phyloP scores from a whole-genome alignment of 2,329 filamentous ascomycete genomes.

The Nannizzia gypsea region DNA sequence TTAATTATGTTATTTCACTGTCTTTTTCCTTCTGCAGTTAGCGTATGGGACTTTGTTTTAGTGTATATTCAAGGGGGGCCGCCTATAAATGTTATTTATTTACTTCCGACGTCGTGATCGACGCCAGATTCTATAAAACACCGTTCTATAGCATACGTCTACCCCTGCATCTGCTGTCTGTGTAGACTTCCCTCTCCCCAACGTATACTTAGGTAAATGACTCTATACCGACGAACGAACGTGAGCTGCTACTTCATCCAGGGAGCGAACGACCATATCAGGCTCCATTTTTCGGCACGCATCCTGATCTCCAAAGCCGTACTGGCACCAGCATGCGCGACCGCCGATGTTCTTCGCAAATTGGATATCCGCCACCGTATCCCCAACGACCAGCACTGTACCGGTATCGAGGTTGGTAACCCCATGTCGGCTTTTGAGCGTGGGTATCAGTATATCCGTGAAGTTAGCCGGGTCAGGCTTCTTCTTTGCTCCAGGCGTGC shows the following conservation, averaged over 20 bases:
- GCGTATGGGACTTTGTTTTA: background rate
- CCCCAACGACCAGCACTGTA: slow-evolving; percentile 8
- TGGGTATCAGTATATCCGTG: slow-evolving; percentile 7
- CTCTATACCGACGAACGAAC: background rate
- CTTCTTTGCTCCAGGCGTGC: slow-evolving; percentile 7
- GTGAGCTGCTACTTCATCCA: slow-evolving; percentile 3
- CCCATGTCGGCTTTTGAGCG: slow-evolving; percentile 4
- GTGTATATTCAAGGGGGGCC: background rate
- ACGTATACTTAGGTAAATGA: background rate
- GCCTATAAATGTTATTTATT: background rate
- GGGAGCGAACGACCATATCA: slow-evolving; percentile 8
- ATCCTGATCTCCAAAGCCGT: slow-evolving; percentile 10
- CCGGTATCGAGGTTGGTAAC: background rate
- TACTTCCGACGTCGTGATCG: background rate
- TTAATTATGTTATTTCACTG: too few species aligned
- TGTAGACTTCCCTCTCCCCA: background rate
- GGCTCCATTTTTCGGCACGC: slow-evolving; percentile 6
- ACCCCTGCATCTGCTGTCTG: background rate
- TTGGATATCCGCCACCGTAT: slow-evolving; percentile 11
- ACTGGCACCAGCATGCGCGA: slow-evolving; percentile 9
- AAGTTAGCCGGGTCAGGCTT: slow-evolving; percentile 11
- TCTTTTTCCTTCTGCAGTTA: background rate
- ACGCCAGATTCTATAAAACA: background rate
- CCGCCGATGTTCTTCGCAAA: slow-evolving; percentile 10
- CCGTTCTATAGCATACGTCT: background rate